Evolutionary conservation across 2,329 filamentous ascomycete genomes (phyloP), one percentile per base, ranked within the genome.

Genomic region (Dactylonectria estremocensis): DNA sequence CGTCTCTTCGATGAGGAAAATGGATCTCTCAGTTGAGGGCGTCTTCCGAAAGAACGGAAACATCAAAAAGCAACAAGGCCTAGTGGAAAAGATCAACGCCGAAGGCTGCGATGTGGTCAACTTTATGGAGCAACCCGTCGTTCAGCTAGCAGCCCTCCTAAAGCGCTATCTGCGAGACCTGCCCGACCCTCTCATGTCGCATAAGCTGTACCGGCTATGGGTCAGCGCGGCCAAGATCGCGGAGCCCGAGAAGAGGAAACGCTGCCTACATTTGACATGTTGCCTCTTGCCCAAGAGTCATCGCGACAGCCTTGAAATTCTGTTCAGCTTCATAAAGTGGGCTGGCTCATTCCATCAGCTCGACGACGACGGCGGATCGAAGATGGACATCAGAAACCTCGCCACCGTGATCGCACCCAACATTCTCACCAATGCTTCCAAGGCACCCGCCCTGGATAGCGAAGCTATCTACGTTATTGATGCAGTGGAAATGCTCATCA

Each of bases 41-140:
- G 95, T 99, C 22, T 99, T 99, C 89, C 91, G 96, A 74, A 99
- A 99, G 87, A 99, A 98, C 77, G 96, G 96, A 75, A 99, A 98
- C 81, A 98, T 99, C 83, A 95, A 96, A 80, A 93, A 95, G 73
- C 87, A 98, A 50, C 94, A 93, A 74, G 95, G 97, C 69, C 86
- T 97, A 7, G 92, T 94, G 45, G 94, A 97, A 63, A 87, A 91
- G 74, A 95, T 99, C 71, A 96, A 99, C 80, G 90, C 90, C 50
- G 92, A 94, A 61, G 95, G 94, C 48, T 93, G 93, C 67, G 94
- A 97, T 72, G 90, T 92, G 62, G 91, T 97, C 63, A 95, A 97
- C 78, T 89, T 98, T 76, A 93, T 91, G 76, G 91, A 93, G 71
- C 95, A 98, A 79, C 95, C 92, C 64, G 95, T 97, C 1, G 94